Percentiles rank a stretch among this genome's conserved stretches.
Conservation (phyloP, 2,329 filamentous ascomycete genomes). For the Rugonectria rugulosa region DNA sequence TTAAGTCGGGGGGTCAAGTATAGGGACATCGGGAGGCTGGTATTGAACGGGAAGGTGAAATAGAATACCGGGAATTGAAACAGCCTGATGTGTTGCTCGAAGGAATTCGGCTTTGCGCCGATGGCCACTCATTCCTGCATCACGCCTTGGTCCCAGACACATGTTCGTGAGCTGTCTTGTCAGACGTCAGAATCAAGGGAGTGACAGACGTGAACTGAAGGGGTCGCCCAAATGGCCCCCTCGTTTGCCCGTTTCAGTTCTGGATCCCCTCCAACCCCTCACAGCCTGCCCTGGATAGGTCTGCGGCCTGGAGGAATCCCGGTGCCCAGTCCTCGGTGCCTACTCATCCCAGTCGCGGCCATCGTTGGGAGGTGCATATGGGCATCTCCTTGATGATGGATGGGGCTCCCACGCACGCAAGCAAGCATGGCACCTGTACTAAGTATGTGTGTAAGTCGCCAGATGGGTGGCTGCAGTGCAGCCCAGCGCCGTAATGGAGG, state of each 20-base stretch:
- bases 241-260: slow-evolving; percentile 12
- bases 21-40: too few species aligned
- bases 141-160: neutral
- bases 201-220: too few species aligned
- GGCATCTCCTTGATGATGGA: neutral
- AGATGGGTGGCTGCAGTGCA: slow-evolving; percentile 12
- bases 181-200: neutral
- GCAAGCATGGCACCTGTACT: neutral
- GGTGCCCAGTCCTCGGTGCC: slow-evolving; percentile 13
- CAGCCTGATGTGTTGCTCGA: slow-evolving; percentile 14
- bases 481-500: slow-evolving; percentile 30
- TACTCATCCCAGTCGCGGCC: slow-evolving; percentile 2
- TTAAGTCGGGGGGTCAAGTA: too few species aligned
- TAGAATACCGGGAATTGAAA: too few species aligned
- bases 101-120: slow-evolving; percentile 22
- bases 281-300: too few species aligned
- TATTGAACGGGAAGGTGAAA: too few species aligned
- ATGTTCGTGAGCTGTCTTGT: slow-evolving; percentile 7
- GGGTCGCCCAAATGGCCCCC: slow-evolving; percentile 13
- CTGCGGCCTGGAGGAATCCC: neutral
- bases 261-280: neutral
- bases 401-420: slow-evolving; percentile 2
- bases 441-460: too few species aligned
- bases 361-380: slow-evolving; percentile 4
- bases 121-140: slow-evolving; percentile 9